Conservation (phyloP, 345 rosid species). For the Geranium brycei region DNA sequence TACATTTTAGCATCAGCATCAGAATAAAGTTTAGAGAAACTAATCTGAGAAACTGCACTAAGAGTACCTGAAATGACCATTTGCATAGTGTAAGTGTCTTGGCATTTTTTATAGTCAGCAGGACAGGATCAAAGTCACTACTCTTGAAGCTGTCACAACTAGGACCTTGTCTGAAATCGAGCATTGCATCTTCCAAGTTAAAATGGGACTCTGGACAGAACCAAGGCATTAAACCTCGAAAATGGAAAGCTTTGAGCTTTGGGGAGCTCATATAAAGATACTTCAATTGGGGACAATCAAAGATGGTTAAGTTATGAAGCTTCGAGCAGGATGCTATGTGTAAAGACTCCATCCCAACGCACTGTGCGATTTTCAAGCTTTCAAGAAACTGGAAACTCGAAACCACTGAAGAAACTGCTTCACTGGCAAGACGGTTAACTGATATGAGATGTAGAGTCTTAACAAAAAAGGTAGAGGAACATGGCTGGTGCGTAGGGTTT, state of each 20-base stretch:
- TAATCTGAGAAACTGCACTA: not conserved
- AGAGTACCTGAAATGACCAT: constrained; percentile 50
- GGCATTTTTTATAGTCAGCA: constrained; percentile 43
- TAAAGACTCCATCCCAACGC: constrained; percentile 28
- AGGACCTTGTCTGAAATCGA: constrained; percentile 43
- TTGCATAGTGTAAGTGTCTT: constrained; percentile 36
- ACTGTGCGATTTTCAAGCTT: constrained; percentile 30
- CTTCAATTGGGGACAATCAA: constrained; percentile 24
- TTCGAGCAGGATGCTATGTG: constrained; percentile 30
- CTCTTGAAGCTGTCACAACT: constrained; percentile 10
- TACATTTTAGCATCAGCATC: not conserved
- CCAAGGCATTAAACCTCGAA: constrained; percentile 30
- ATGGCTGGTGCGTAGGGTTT: constrained; percentile 11
- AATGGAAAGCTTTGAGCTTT: constrained; percentile 30
- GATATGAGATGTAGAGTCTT: constrained; percentile 31
- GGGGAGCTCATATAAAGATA: constrained; percentile 26
- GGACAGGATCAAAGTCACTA: constrained; percentile 23
- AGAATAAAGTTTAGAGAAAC: not conserved
- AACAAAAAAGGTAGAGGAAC: constrained; percentile 23
- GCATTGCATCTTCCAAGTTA: constrained; percentile 36
- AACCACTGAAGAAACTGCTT: constrained; percentile 34
- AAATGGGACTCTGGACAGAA: constrained; percentile 37
- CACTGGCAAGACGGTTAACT: constrained; percentile 28
- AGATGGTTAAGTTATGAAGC: constrained; percentile 35
- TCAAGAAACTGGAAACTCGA: constrained; percentile 32